Percentiles rank a stretch among this genome's conserved stretches.
These are phyloP conservation scores for Vararia minispora DNA, from an alignment of 768 basidiomycete genomes.

Conservation along the genomic window DNA sequence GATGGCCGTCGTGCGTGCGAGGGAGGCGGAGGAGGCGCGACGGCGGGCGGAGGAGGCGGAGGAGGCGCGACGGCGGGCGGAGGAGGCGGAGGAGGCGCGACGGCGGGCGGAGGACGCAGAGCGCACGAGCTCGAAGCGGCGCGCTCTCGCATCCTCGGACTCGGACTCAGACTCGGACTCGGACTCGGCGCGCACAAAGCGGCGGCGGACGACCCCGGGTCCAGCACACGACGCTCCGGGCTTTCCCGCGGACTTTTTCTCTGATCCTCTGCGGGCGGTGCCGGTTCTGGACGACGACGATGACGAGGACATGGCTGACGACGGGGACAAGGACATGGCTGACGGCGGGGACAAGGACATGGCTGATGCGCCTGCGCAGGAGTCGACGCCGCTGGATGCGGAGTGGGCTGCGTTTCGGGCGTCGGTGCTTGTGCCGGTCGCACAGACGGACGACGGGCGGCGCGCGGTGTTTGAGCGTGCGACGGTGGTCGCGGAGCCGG, in stretches of 20 bases:
- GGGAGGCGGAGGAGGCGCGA: constrained; percentile 38
- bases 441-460: constrained; percentile 13
- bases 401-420: constrained; percentile 71
- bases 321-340: constrained; percentile 14
- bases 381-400: constrained; percentile 36
- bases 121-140: too few species aligned
- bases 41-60: constrained; percentile 24
- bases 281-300: constrained; percentile 28
- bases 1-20: constrained; percentile 46
- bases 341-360: constrained; percentile 9
- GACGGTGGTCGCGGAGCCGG: constrained; percentile 61
- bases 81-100: constrained; percentile 21
- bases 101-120: constrained; percentile 25
- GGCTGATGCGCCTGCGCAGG: constrained; percentile 14
- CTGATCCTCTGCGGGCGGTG: constrained; percentile 52
- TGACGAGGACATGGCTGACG: constrained; percentile 28
- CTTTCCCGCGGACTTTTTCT: constrained; percentile 71
- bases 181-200: constrained; percentile 23
- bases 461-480: constrained; percentile 54
- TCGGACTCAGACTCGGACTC: too few species aligned
- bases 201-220: constrained; percentile 11
- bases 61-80: constrained; percentile 21
- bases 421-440: constrained; percentile 31
- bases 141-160: too few species aligned
- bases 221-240: constrained; percentile 13